These are phyloP conservation scores for Ampelocalamus luodianensis DNA, from an alignment of 176 grass and related monocot genomes.

Conservation along the genomic window DNA sequence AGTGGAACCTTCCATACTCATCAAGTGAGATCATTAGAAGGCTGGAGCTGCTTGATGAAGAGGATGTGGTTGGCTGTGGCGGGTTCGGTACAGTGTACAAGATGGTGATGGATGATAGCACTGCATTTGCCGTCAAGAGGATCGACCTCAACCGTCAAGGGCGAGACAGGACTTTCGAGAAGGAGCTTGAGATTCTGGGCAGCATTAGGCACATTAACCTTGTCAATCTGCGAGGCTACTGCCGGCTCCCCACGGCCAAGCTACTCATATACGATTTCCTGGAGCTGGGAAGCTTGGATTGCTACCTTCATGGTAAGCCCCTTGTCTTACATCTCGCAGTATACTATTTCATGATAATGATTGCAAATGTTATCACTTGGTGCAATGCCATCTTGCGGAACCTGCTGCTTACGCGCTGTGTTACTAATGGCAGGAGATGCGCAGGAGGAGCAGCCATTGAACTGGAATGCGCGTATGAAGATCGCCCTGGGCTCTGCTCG, in stretches of 20 bases:
- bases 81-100: slow-evolving; percentile 96
- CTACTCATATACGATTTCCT: slow-evolving; percentile 91
- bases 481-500: slow-evolving; percentile 83
- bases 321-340: background rate
- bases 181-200: slow-evolving; percentile 89
- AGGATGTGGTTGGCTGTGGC: slow-evolving; percentile 80
- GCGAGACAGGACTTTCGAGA: slow-evolving; percentile 71
- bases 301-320: slow-evolving; percentile 77
- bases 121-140: slow-evolving; percentile 81
- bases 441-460: slow-evolving; percentile 79
- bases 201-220: slow-evolving; percentile 97
- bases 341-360: background rate
- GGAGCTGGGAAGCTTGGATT: slow-evolving; percentile 80
- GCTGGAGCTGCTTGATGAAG: slow-evolving; percentile 85
- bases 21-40: slow-evolving; percentile 89
- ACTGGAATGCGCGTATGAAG: slow-evolving; percentile 97
- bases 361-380: background rate
- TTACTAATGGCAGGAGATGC: slow-evolving; percentile 59
- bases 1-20: slow-evolving; percentile 89
- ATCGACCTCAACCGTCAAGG: slow-evolving; percentile 66
- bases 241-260: slow-evolving; percentile 61
- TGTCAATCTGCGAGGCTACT: slow-evolving; percentile 89
- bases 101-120: slow-evolving; percentile 90
- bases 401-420: background rate
- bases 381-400: background rate